Conservation (phyloP, 345 rosid species). For the Barbarea vulgaris region DNA sequence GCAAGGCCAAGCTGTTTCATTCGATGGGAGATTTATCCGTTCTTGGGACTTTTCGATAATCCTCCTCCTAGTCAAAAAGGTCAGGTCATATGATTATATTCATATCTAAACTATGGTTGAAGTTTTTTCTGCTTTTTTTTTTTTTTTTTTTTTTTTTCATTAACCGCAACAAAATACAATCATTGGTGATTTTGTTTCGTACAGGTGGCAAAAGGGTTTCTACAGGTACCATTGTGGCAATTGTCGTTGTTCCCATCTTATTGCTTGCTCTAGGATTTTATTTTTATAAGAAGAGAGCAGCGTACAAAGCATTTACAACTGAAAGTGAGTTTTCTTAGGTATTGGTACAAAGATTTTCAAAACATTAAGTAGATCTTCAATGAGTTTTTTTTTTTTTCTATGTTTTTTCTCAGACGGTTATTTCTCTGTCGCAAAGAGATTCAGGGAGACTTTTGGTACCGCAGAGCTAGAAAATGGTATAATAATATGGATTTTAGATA, state of each 20-base stretch:
- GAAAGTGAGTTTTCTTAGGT: constrained; percentile 13
- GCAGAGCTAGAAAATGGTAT: constrained; percentile 39
- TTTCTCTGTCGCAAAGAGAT: constrained; percentile 28
- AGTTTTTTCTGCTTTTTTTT: neutral
- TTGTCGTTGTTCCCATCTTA: constrained; percentile 2
- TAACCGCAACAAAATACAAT: neutral
- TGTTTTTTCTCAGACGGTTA: constrained; percentile 29
- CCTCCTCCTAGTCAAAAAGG: neutral
- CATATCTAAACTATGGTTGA: neutral
- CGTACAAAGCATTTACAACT: neutral
- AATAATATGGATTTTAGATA: neutral
- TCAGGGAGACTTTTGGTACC: constrained; percentile 21
- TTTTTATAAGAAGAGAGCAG: neutral
- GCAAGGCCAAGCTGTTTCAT: constrained; percentile 45
- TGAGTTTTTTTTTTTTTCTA: neutral
- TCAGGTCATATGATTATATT: neutral
- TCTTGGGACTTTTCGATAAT: constrained; percentile 31
- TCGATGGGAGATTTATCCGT: constrained; percentile 38
- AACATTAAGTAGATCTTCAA: neutral
- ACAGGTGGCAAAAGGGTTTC: constrained; percentile 31
- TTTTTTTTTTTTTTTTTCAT: neutral
- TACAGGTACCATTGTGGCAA: constrained; percentile 17
- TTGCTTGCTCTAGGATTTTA: constrained; percentile 19
- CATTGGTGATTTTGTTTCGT: neutral
- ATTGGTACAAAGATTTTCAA: neutral